Conservation (phyloP, 2,329 filamentous ascomycete species). For the Allantophomopsis lycopodina region DNA sequence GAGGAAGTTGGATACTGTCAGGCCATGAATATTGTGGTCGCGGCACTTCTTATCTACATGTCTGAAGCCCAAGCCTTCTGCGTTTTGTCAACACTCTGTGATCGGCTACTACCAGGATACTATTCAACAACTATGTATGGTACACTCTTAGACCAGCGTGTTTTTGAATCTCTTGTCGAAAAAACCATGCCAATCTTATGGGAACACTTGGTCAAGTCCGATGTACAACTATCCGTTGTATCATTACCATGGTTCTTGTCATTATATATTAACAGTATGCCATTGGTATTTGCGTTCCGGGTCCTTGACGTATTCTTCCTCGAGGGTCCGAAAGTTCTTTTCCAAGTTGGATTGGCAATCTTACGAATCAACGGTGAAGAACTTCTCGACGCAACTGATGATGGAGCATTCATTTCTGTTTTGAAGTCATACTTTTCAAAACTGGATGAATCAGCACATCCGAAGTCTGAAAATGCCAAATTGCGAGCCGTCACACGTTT, state of each 20-base stretch:
- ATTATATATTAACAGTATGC: constrained; percentile 99
- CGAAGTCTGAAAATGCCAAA: constrained; percentile 90
- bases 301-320: constrained; percentile 97
- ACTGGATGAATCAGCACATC: constrained; percentile 90
- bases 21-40: constrained; percentile 99
- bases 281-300: constrained; percentile 89
- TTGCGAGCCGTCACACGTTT: constrained; percentile 87
- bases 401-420: constrained; percentile 92
- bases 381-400: constrained; percentile 80
- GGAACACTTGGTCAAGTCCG: constrained; percentile 94
- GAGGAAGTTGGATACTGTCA: constrained; percentile 95
- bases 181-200: constrained; percentile 97
- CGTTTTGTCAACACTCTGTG: constrained; percentile 79
- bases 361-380: constrained; percentile 95
- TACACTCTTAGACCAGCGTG: constrained; percentile 87
- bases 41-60: constrained; percentile 96
- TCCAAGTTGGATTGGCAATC: constrained; percentile 95
- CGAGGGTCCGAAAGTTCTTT: constrained; percentile 92
- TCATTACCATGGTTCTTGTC: constrained; percentile 97
- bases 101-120: constrained; percentile 86
- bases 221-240: constrained; percentile 93
- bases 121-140: constrained; percentile 99
- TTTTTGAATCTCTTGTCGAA: constrained; percentile 96
- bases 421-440: constrained; percentile 90
- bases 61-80: constrained; percentile 95